Evolutionary conservation across 345 rosid genomes (phyloP).

Genomic region (Bruguiera gymnorhiza): DNA sequence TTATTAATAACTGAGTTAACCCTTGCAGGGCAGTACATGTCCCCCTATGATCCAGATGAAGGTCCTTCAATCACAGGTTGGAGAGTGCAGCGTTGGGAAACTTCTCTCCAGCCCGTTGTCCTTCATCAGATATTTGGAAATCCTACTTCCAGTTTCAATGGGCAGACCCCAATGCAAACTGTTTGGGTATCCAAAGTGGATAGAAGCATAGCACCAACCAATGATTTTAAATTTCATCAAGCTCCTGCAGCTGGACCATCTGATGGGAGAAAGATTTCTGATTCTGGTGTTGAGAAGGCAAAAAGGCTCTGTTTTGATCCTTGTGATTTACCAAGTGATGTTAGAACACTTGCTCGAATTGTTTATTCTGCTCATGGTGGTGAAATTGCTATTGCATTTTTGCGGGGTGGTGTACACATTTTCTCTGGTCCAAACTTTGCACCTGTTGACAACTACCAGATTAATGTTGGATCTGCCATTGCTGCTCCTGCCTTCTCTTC

Average conservation of each 20-base stretch:
- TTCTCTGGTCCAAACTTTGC: conserved; percentile 94
- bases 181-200: conserved; percentile 96
- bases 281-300: conserved; percentile 53
- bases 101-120: conserved; percentile 94
- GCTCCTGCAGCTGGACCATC: conserved; percentile 46
- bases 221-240: conserved; percentile 70
- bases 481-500: conserved; percentile 99
- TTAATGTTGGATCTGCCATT: conserved; percentile 91
- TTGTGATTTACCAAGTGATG: conserved; percentile 94
- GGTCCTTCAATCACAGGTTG: conserved; percentile 99
- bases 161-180: conserved; percentile 94
- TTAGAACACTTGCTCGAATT: conserved; percentile 88
- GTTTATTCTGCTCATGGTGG: conserved; percentile 99
- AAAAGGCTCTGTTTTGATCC: conserved; percentile 88
- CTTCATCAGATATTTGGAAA: conserved; percentile 96
- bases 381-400: conserved; percentile 93
- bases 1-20: conserved; percentile 11
- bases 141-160: conserved; percentile 88
- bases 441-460: conserved; percentile 90
- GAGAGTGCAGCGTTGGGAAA: conserved; percentile 99
- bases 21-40: conserved; percentile 91
- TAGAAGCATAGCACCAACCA: conserved; percentile 86
- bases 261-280: conserved; percentile 52
- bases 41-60: conserved; percentile 99
- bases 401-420: conserved; percentile 93